Evolutionary conservation across 495 filamentous ascomycete species (phyloP), one percentile per base, ranked within the genome.

Genomic region (Daldinia concentrica): DNA sequence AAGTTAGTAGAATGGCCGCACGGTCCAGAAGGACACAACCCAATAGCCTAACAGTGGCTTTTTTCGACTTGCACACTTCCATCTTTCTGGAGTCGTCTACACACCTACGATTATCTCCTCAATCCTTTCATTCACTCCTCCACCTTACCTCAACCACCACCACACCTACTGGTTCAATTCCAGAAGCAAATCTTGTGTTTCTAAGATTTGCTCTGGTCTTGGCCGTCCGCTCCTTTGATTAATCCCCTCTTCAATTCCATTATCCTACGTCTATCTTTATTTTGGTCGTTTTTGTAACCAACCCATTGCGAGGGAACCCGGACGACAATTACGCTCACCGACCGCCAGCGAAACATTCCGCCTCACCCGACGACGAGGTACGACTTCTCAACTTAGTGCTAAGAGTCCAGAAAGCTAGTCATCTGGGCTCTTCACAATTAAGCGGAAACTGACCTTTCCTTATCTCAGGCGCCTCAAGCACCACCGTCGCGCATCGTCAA

Each of bases 211-310:
- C 82, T 76, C 77, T 84, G 82, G 82, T 79, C 78, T 83, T 83
- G 82, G 73, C 83, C 83, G 82, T 84, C 83, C 83, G 80, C 80
- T 84, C 83, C 80, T 84, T 85, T 84, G 51, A 71, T 67, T 52
- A 74, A 48, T 48, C 17, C 68, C 54, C 62, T 77, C 15, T 71
- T 70, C 74, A 51, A 71, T 75, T 73, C 74, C 59, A 66, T 69
- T 76, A 74, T 65, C 70, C 62, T 69, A 72, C 73, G 69, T 75
- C 71, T 75, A 72, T 72, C 58, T 72, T 68, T 68, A 69, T 71
- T 71, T 75, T 71, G 67, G 65, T 72, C 48, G 52, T 69, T 57
- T 68, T 68, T 56, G 58, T 58, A 48, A 58, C 36, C 58, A 60
- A 62, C 57, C 52, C 45, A 30, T 62, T 48, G 29, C 41, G 43